Percentiles rank a stretch among this genome's conserved stretches.
Conservation (phyloP, 768 basidiomycete species). For the Boletellus sp. region DNA sequence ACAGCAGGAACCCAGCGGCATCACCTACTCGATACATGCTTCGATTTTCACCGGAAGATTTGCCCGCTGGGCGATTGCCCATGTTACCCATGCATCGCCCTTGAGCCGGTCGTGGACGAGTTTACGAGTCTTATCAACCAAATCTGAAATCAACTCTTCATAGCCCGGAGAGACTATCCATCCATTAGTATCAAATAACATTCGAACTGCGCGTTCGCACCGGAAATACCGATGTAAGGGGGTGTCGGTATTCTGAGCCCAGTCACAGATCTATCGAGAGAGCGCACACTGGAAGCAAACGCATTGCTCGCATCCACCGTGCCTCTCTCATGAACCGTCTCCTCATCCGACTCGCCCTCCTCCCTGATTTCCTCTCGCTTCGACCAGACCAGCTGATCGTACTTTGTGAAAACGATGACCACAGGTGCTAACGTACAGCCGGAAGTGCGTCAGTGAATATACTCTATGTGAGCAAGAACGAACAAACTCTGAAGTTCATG, state of each 20-base stretch:
- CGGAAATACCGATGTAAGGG: not conserved
- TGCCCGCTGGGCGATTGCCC: slow-evolving; percentile 5
- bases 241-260: not conserved
- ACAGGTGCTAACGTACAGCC: not conserved
- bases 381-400: slow-evolving; percentile 1
- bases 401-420: slow-evolving; percentile 8
- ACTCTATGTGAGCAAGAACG: too few relatives aligned
- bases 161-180: not conserved
- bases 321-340: not conserved
- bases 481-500: slow-evolving; percentile 1
- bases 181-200: not conserved
- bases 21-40: slow-evolving; percentile 5
- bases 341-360: not conserved
- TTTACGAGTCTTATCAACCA: not conserved
- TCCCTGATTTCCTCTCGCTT: not conserved
- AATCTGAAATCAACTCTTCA: not conserved
- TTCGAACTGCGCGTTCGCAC: not conserved
- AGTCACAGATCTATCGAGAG: not conserved
- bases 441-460: not conserved
- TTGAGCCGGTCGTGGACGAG: slow-evolving; percentile 1
- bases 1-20: not conserved
- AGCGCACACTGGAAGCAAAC: not conserved
- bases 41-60: slow-evolving; percentile 3
- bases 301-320: not conserved
- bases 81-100: slow-evolving; percentile 8